Evolutionary conservation across 108 stramenopile genomes (phyloP), one percentile per base, ranked within the genome.

Genomic region (Cyclotella atomus): DNA sequence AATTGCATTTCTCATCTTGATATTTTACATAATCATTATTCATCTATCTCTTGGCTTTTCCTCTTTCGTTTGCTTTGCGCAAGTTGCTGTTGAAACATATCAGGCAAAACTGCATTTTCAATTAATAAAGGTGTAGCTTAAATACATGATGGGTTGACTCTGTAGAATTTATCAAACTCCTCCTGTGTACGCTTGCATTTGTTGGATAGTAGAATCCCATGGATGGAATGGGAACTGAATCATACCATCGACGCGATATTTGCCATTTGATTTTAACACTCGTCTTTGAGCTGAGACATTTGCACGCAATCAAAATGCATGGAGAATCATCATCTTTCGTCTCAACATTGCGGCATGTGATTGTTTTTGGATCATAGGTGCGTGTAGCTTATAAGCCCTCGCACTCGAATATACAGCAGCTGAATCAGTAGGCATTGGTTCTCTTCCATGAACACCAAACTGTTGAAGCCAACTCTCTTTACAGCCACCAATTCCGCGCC

Each of bases 221-320:
- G n/a, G 4, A 68, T 35, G 7, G 32, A 32, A 23, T 68, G 68
- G 1, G 68, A 68, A 27, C 68, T 59, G 23, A 71, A 71, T 7
- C 33, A 30, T 33, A 28, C 56, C 10, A 1, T 33, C 43, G 3
- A 32, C 24, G 24, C 50, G 12, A 28, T 45, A 71, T 56, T 59
- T 60, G 2, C 70, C 70, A 29, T 29, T n/a, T 1, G 30, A 30
- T 45, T 46, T 60, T 60, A 0, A 59, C 17, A 47, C 30, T 59
- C 20, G 44, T 21, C 17, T 71, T 60, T 9, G 60, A 61, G 38
- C 55, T 32, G 7, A 56, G 17, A 21, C 60, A 61, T 21, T 61
- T 43, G 23, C 19, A 38, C 2, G 0, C 0, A 3, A 61, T 1
- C 36, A 61, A 21, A 38, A 61, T 6, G 14, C 60, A 61, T 24